Percentiles rank a stretch among this genome's conserved stretches.
Evolutionary conservation across 176 grass and related monocot genomes (phyloP).

Genomic region (Puya raimondii): DNA sequence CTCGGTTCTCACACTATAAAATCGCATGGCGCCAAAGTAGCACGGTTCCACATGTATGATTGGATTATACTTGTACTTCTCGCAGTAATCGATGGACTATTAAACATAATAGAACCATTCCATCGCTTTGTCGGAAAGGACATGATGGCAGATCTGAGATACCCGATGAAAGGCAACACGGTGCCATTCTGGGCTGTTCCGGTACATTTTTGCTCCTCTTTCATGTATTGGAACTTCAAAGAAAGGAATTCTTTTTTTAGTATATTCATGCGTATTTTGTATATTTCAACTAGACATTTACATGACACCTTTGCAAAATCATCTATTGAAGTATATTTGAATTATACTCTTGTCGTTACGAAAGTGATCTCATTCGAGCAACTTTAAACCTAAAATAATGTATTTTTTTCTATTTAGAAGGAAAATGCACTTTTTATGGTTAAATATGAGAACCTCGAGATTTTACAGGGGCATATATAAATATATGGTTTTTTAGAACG

Average conservation of each 20-base stretch:
- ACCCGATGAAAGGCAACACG: constrained; percentile 70
- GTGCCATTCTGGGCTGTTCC: constrained; percentile 82
- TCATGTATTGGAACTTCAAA: constrained; percentile 7
- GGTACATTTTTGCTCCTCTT: constrained; percentile 28
- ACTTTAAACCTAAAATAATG: no score
- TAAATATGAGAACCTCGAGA: no score
- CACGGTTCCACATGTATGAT: constrained; percentile 48
- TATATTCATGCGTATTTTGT: neutral
- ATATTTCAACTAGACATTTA: no score
- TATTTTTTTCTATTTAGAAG: no score
- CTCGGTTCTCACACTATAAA: constrained; percentile 27
- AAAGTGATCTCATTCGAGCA: no score
- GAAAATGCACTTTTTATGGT: no score
- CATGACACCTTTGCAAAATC: no score
- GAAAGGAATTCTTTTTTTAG: constrained; percentile 11
- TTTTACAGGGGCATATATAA: no score
- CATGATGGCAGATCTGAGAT: constrained; percentile 75
- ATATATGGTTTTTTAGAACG: no score
- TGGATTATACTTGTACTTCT: constrained; percentile 63
- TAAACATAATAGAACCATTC: constrained; percentile 80
- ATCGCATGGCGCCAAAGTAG: constrained; percentile 56
- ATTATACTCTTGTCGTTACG: no score
- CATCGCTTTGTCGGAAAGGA: constrained; percentile 66
- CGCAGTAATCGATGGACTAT: constrained; percentile 39
- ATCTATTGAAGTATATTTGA: no score